Evolutionary conservation across 495 filamentous ascomycete species (phyloP).

Genomic region (Trichoderma virens): DNA sequence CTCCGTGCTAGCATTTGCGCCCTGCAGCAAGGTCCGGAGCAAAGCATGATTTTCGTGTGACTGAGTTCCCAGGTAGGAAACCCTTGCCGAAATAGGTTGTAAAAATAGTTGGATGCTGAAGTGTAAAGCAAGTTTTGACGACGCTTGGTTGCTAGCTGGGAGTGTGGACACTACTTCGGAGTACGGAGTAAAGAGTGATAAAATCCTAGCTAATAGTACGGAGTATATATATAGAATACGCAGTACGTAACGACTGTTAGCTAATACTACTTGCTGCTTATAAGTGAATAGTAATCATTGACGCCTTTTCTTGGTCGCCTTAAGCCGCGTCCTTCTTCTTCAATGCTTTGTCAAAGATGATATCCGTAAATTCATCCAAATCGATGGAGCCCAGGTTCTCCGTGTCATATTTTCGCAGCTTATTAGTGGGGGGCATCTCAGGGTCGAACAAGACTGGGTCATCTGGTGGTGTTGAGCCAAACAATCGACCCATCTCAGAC

Average conservation of each 20-base stretch:
- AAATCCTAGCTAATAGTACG: too few relatives aligned
- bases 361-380: slow-evolving; percentile 10
- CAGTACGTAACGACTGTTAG: too few relatives aligned
- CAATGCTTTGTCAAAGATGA: slow-evolving; percentile 9
- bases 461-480: slow-evolving; percentile 15
- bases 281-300: too few relatives aligned
- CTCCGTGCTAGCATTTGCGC: not conserved
- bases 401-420: slow-evolving; percentile 21
- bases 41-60: too few relatives aligned
- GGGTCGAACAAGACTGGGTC: slow-evolving; percentile 24
- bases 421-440: slow-evolving; percentile 18
- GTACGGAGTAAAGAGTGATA: too few relatives aligned
- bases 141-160: too few relatives aligned
- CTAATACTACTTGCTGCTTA: too few relatives aligned
- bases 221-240: too few relatives aligned
- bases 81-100: not conserved
- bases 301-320: too few relatives aligned
- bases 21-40: not conserved
- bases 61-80: not conserved
- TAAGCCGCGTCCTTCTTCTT: slow-evolving; percentile 10
- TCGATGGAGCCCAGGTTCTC: slow-evolving; percentile 18
- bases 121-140: too few relatives aligned
- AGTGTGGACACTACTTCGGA: too few relatives aligned
- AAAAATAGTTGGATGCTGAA: too few relatives aligned
- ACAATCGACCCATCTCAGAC: slow-evolving; percentile 9